Evolutionary conservation across 116 monocot genomes (phyloP), one percentile per base, ranked within the genome.

Genomic region (Cymodocea nodosa): DNA sequence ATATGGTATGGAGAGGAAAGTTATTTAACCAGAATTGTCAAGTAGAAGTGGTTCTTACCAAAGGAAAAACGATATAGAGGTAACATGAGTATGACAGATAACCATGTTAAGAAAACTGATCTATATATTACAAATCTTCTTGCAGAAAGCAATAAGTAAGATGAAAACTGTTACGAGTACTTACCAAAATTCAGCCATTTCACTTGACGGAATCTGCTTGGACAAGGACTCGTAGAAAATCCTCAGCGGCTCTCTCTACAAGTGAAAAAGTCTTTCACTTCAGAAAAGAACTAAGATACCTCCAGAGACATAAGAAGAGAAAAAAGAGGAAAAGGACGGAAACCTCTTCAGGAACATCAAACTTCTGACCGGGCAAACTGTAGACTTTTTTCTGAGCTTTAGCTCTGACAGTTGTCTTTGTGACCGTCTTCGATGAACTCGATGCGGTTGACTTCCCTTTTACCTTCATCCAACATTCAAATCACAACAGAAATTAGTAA

Each of bases 171-270:
- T 44, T 6, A 20, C n/a, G 23, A 65, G 59, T 37, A 54, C 78
- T 30, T 76, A 95, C 95, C 90, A 95, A 67, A 95, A 79, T 70
- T 95, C 90, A 48, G 95, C 95, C 95, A 95, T 95, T 73, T 90
- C 90, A 35, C 95, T 95, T n/a, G 87, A 77, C 52, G 95, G 95
- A 65, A 95, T 95, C 83, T 95, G 95, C 72, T 90, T 81, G 40
- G 83, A 95, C 75, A 95, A 77, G 17, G 87, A 87, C 79, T 95
- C 85, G 68, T 95, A 90, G 70, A 95, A 95, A 77, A 90, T 95
- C 76, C 90, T 85, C 70, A 87, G 78, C 10, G 95, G 90, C 66
- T 95, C 95, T 63, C 90, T 90, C 90, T 94, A 80, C 40, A 44
- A 36, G 52, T 61, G 14, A 4, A 14, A 59, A 60, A 17, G 62